A percentile compares a stretch with the other conserved stretches of the same genome.
phyloP scores from a whole-genome alignment of 129 eudicot genomes.

The Arctium minus region DNA sequence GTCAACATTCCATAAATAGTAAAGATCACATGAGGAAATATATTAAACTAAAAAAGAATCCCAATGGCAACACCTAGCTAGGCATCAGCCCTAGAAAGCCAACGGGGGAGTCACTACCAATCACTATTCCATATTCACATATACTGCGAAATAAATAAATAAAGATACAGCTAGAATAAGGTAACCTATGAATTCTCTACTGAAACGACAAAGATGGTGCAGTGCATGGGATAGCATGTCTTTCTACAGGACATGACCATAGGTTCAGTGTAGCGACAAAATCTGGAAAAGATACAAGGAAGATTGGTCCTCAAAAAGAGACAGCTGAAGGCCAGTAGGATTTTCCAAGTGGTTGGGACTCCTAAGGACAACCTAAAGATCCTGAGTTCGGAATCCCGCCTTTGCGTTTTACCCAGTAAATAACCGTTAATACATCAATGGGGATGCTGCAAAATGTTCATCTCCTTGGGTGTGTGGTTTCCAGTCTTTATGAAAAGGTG shows the following conservation, averaged over 20 bases:
- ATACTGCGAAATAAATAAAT: too few relatives aligned
- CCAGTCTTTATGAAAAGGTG: background rate
- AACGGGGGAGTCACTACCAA: background rate
- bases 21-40: background rate
- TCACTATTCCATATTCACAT: too few relatives aligned
- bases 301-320: too few relatives aligned
- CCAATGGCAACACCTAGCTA: background rate
- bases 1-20: background rate
- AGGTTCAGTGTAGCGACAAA: too few relatives aligned
- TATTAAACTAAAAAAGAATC: background rate
- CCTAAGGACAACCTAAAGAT: background rate
- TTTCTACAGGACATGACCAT: background rate
- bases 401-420: background rate
- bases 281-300: too few relatives aligned
- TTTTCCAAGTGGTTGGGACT: background rate
- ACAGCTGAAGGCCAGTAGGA: background rate
- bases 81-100: background rate
- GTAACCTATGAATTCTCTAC: background rate
- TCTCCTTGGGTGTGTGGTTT: background rate
- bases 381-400: background rate
- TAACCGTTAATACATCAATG: background rate
- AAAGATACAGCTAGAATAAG: too few relatives aligned
- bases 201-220: background rate
- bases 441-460: background rate
- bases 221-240: background rate